These are phyloP conservation scores for Taphrina wiesneri DNA, from an alignment of 1,139 yeast genomes.

Conservation along the genomic window DNA sequence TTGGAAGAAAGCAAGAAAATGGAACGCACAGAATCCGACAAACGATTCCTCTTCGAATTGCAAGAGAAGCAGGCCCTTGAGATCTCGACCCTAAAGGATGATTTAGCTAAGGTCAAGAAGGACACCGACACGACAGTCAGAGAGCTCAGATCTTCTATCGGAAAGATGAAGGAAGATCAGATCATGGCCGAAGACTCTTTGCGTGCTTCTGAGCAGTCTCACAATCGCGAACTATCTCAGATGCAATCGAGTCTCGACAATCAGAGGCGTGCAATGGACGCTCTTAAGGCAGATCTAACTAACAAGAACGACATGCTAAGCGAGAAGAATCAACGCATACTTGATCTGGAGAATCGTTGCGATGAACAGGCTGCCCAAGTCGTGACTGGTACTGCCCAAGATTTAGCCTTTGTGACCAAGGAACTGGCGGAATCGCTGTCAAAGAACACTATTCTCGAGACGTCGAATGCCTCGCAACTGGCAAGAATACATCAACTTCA, in stretches of 20 bases:
- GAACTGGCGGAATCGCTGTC: slow-evolving; percentile 61
- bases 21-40: slow-evolving; percentile 48
- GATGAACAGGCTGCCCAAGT: slow-evolving; percentile 46
- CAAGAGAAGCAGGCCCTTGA: slow-evolving; percentile 46
- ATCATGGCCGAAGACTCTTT: slow-evolving; percentile 37
- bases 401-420: slow-evolving; percentile 50
- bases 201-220: slow-evolving; percentile 36
- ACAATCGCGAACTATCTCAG: slow-evolving; percentile 38
- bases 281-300: slow-evolving; percentile 35
- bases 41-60: slow-evolving; percentile 50
- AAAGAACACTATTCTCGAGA: slow-evolving; percentile 59
- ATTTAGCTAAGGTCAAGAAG: slow-evolving; percentile 41
- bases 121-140: slow-evolving; percentile 41
- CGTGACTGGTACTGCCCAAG: slow-evolving; percentile 45
- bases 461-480: slow-evolving; percentile 53
- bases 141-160: slow-evolving; percentile 38
- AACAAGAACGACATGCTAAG: slow-evolving; percentile 17
- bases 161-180: slow-evolving; percentile 35
- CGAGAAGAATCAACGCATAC: slow-evolving; percentile 34
- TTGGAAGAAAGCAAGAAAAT: slow-evolving; percentile 20
- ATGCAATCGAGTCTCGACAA: slow-evolving; percentile 38
- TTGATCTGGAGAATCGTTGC: slow-evolving; percentile 47
- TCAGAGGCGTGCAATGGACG: slow-evolving; percentile 37
- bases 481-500: slow-evolving; percentile 52
- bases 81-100: slow-evolving; percentile 44